Evolutionary conservation across 371 early-diverging fungal species (phyloP), one percentile per base, ranked within the genome.

Genomic region (Mucor plumbeus): DNA sequence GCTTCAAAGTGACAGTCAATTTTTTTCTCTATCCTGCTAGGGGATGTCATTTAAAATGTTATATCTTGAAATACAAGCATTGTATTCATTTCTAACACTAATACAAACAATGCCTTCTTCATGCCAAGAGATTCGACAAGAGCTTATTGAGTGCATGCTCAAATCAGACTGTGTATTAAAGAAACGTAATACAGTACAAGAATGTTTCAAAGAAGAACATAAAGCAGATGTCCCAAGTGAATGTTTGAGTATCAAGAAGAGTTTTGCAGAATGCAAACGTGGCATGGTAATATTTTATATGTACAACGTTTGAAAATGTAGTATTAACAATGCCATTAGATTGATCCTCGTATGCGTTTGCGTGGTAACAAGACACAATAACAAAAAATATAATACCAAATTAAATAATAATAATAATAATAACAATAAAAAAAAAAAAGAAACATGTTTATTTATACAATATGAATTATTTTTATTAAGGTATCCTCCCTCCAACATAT

Each of bases 101-200:
- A 26, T 26, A 63, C 36, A 31, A 64, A 57, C 11, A 7, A 88
- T 88, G 87, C 88, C 88, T 41, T 86, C 86, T 36, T 82, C 87
- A 36, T 91, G 92, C 72, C 84, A 89, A 66, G 90, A 88, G 63
- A 84, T 90, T 68, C 83, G 92, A 60, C 78, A 87, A 59, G 91
- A 90, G 39, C 79, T 89, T 41, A 87, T 88, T 56, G 86, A 90
- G 62, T 91, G 91, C 71, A 85, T 91, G 71, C 78, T 90, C 64
- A 89, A 89, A 69, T 90, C 92, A 14, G 83, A 91, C 53, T 91
- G 92, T 68, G 88, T 91, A 7, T 68, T 90, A n/a, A 78, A 81
- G 40, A 83, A 90, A 33, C 83, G 90, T 35, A 83, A 89, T 48
- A 78, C 83, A 7, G 88, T 90, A 0, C 77, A 84, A 39, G 90